phyloP scores from a whole-genome alignment of 129 eudicot species.

The Smallanthus sonchifolius region DNA sequence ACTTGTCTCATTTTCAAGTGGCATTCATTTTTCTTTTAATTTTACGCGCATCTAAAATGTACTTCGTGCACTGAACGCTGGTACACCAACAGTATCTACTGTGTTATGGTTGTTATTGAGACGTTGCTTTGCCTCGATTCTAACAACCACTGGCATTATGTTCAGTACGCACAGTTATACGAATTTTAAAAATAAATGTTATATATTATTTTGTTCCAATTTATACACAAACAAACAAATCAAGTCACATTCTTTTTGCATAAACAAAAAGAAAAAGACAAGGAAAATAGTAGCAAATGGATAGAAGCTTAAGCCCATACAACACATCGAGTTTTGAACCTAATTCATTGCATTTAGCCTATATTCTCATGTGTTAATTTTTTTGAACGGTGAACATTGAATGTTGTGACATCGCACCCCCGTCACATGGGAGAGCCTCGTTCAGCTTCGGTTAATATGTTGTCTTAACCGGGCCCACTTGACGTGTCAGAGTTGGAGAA shows the following conservation, averaged over 20 bases:
- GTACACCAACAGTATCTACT: conserved; percentile 7
- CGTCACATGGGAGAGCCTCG: too few relatives aligned
- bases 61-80: neutral
- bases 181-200: neutral
- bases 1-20: conserved; percentile 45
- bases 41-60: conserved; percentile 6
- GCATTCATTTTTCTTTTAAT: conserved; percentile 19
- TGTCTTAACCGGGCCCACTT: too few relatives aligned
- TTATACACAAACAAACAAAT: conserved; percentile 3
- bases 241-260: conserved; percentile 9
- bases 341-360: conserved; percentile 20
- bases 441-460: too few relatives aligned
- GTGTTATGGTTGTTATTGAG: neutral
- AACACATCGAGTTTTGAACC: conserved; percentile 20
- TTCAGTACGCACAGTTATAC: neutral
- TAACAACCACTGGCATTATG: conserved; percentile 11
- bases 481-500: too few relatives aligned
- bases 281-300: conserved; percentile 21
- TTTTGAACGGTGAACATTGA: too few relatives aligned
- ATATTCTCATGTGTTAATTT: neutral
- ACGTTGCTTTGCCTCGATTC: conserved; percentile 2
- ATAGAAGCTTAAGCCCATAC: conserved; percentile 19
- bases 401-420: too few relatives aligned
- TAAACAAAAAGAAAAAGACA: conserved; percentile 11
- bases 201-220: neutral